These are phyloP conservation scores for Perkinsus olseni DNA, from an alignment of 169 alveolate species.

Conservation along the genomic window DNA sequence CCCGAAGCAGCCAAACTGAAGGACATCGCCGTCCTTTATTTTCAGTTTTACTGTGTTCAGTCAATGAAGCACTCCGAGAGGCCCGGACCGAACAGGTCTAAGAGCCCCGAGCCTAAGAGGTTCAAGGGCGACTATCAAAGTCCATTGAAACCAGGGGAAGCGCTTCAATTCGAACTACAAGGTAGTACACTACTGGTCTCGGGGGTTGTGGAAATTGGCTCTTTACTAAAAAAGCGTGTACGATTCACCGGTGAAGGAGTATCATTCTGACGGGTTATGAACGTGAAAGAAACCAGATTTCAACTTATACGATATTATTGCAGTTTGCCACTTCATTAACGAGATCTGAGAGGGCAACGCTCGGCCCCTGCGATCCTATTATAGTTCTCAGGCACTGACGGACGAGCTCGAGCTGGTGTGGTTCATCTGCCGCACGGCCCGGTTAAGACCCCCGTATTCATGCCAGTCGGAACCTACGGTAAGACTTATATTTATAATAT, in stretches of 20 bases:
- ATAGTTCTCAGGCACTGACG: slow-evolving; percentile 21
- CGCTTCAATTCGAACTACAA: not conserved
- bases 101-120: not conserved
- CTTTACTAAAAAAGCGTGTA: no score
- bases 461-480: slow-evolving; percentile 99
- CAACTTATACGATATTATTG: no score
- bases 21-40: not conserved
- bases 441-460: slow-evolving; percentile 92
- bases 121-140: not conserved
- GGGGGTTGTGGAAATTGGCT: no score
- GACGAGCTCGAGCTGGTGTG: slow-evolving; percentile 83
- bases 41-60: not conserved
- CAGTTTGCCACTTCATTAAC: no score
- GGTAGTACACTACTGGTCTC: not conserved
- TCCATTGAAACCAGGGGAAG: not conserved
- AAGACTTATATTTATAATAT: not conserved
- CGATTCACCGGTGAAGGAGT: not conserved
- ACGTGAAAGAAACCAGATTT: no score
- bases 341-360: no score
- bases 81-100: not conserved
- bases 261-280: no score
- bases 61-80: not conserved
- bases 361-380: no score
- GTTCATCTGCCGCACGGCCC: slow-evolving; percentile 87
- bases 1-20: not conserved